Conservation (phyloP, 2,329 filamentous ascomycete genomes). For the Trichoderma sp. region DNA sequence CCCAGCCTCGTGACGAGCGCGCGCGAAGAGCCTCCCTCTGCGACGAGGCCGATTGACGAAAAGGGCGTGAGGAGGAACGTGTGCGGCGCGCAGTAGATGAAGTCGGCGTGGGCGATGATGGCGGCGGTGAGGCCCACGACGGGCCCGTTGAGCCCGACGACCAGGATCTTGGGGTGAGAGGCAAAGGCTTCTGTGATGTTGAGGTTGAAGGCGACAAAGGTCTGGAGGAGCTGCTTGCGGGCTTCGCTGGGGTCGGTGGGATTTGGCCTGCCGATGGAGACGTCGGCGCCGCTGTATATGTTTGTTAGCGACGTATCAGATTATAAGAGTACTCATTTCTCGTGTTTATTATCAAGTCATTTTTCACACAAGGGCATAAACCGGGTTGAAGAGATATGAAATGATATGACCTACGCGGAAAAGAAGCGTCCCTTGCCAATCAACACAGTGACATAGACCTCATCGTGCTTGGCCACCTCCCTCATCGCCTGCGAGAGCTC, state of each 20-base stretch:
- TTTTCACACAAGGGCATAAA: neutral
- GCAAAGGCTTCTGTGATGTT: constrained; percentile 90
- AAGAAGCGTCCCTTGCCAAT: constrained; percentile 84
- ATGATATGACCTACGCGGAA: constrained; percentile 70
- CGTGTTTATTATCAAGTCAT: too few species aligned
- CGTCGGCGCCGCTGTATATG: constrained; percentile 75
- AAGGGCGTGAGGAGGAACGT: constrained; percentile 91
- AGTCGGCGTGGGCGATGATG: constrained; percentile 81
- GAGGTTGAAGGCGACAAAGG: constrained; percentile 84
- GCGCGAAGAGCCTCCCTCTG: constrained; percentile 80
- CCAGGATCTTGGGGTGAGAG: constrained; percentile 89
- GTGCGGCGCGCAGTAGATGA: constrained; percentile 83
- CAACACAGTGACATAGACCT: constrained; percentile 82
- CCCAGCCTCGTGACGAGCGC: constrained; percentile 82
- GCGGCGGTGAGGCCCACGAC: constrained; percentile 87
- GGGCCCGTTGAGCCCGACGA: constrained; percentile 89
- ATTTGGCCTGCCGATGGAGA: constrained; percentile 57
- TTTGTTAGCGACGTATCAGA: neutral
- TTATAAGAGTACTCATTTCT: neutral
- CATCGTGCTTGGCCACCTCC: constrained; percentile 76
- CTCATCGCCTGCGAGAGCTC: constrained; percentile 72
- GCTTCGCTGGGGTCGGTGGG: constrained; percentile 45
- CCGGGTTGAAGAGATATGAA: neutral
- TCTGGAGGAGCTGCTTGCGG: constrained; percentile 63
- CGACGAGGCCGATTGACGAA: constrained; percentile 83